Conservation (phyloP, 352 stramenopile genomes). For the Pilasporangium apinafurcum region DNA sequence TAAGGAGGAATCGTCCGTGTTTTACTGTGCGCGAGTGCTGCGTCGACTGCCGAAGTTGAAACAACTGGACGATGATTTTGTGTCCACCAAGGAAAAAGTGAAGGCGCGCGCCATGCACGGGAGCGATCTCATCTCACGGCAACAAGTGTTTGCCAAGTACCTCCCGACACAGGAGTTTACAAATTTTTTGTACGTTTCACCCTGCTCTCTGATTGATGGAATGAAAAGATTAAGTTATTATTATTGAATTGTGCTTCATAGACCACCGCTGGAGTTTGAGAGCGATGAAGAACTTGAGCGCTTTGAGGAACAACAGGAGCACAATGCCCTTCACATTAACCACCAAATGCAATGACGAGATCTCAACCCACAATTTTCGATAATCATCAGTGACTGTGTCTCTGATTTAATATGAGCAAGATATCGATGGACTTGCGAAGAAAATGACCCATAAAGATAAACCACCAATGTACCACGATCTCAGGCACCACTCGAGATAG, state of each 20-base stretch:
- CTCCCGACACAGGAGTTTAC: conserved; percentile 48
- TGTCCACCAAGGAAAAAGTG: conserved; percentile 68
- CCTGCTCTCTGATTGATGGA: neutral
- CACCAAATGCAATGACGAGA: too few species aligned
- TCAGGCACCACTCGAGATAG: too few species aligned
- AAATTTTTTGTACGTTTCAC: conserved; percentile 52
- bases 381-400: too few species aligned
- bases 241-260: too few species aligned
- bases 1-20: conserved; percentile 21
- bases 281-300: conserved; percentile 27
- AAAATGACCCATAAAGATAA: too few species aligned
- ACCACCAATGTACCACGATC: too few species aligned
- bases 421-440: too few species aligned
- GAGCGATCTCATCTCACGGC: conserved; percentile 47
- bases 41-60: conserved; percentile 50
- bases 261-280: conserved; percentile 48
- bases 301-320: too few species aligned
- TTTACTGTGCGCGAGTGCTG: conserved; percentile 60
- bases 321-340: conserved; percentile 3
- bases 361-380: too few species aligned
- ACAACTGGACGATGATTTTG: conserved; percentile 37
- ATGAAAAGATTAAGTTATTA: neutral
- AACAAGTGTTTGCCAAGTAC: conserved; percentile 46
- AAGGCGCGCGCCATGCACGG: conserved; percentile 75
- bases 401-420: too few species aligned